Percentiles rank a stretch among this genome's conserved stretches.
Evolutionary conservation across 139 green algal species (phyloP).

Genomic region (Auxenochlorella pyrenoidosa): DNA sequence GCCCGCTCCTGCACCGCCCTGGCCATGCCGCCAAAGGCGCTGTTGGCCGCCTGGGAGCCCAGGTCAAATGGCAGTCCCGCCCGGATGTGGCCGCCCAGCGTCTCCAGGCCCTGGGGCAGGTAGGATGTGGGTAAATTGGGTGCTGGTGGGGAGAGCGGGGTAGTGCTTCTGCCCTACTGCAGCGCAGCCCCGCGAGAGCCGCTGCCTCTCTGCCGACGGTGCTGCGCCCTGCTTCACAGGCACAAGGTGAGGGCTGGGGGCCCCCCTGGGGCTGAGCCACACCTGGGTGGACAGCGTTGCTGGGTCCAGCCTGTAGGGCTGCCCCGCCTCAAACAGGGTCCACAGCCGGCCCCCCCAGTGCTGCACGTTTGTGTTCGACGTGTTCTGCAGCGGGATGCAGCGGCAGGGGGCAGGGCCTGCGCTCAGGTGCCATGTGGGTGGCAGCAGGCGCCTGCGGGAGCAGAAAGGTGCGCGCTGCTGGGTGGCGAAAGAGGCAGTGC

Average conservation of each 20-base stretch:
- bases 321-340: constrained; percentile 54
- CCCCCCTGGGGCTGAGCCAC: no score
- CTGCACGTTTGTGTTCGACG: constrained; percentile 58
- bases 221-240: no score
- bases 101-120: constrained; percentile 36
- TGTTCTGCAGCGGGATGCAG: constrained; percentile 32
- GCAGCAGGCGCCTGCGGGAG: no score
- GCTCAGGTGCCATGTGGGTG: no score
- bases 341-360: constrained; percentile 53
- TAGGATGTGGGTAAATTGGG: no score
- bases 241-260: no score
- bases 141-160: not conserved
- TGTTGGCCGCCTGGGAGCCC: constrained; percentile 27
- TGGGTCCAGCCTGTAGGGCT: constrained; percentile 58
- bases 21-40: constrained; percentile 22
- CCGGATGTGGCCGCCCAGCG: constrained; percentile 41
- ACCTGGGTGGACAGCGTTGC: constrained; percentile 48
- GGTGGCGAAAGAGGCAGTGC: no score
- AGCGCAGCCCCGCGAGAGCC: no score
- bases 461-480: no score
- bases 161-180: no score
- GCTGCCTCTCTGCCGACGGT: no score
- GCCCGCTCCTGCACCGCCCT: not conserved
- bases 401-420: no score
- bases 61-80: constrained; percentile 55